Conservation (phyloP, 257 asterid species). For the Fraxinus anomala region DNA sequence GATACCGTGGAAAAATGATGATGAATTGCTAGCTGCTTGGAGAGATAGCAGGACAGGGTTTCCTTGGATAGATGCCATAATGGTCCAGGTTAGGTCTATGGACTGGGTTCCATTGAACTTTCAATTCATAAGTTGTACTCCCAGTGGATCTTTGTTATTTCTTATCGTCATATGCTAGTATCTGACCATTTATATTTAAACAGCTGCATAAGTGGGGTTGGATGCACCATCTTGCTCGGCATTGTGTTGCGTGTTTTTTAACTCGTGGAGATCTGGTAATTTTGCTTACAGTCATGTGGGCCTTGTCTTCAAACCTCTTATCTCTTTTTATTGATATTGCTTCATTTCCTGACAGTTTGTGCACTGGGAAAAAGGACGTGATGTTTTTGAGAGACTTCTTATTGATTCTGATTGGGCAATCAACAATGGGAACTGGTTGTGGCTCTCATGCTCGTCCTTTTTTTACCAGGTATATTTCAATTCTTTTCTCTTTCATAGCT, state of each 20-base stretch:
- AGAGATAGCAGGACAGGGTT: slow-evolving; percentile 92
- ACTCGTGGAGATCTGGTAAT: slow-evolving; percentile 97
- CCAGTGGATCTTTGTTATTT: neutral
- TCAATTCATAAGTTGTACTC: neutral
- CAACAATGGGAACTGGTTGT: slow-evolving; percentile 94
- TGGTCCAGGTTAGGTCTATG: slow-evolving; percentile 71
- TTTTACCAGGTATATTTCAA: slow-evolving; percentile 73
- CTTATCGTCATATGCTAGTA: neutral
- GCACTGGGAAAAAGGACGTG: slow-evolving; percentile 97
- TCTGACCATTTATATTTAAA: slow-evolving; percentile 24
- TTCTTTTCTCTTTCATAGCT: slow-evolving; percentile 6
- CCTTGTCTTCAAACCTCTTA: neutral
- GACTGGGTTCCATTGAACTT: slow-evolving; percentile 17
- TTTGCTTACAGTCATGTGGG: neutral
- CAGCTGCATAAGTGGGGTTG: slow-evolving; percentile 95
- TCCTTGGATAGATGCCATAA: slow-evolving; percentile 99
- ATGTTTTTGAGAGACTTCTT: slow-evolving; percentile 90
- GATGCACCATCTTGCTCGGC: slow-evolving; percentile 99
- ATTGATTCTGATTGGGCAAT: slow-evolving; percentile 97
- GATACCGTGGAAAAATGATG: slow-evolving; percentile 94
- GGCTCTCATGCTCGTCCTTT: slow-evolving; percentile 97
- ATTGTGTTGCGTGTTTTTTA: slow-evolving; percentile 90
- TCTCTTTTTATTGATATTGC: slow-evolving; percentile 23
- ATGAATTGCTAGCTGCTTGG: slow-evolving; percentile 77
- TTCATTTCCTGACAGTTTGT: slow-evolving; percentile 54